Evolutionary conservation across 176 grass and related monocot genomes (phyloP), one percentile per base, ranked within the genome.

Genomic region (Cenchrus fungigraminus): DNA sequence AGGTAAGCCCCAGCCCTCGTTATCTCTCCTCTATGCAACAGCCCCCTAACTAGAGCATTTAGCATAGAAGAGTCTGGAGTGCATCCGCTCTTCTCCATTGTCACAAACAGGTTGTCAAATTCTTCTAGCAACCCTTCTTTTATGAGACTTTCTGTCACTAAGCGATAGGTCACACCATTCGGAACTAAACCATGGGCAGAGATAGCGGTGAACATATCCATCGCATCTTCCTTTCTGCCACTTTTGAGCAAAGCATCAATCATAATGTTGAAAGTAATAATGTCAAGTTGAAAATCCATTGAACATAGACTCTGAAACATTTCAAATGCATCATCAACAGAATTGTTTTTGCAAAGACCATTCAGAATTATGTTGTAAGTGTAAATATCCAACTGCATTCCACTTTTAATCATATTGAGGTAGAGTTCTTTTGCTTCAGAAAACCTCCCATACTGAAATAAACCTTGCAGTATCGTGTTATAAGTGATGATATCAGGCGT

Each of bases 311-410:
- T 69, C 32, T 44, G 12, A 12, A 69, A 81, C 8, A 81, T 57
- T 22, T 32, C 15, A 0, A 57, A 14, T 6, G 79, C 65, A 2
- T 81, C 49, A 16, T 32, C 6, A 57, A 70, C 32, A 70, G 3
- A 57, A 12, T 82, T 55, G 29, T 1, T 82, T 82, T 82, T 82
- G 22, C 50, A 68, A 11, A 82, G 51, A 0, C 50, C 59, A 6
- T 2, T 1, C 4, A 79, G 3, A 79, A 79, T 31, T 32, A 55
- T 56, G 20, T 28, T 44, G 72, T 56, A 54, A 0, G 49, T 56
- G 0, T 0, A 0, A 19, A 84, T 50, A 0, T 19, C 0, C 47
- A 76, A 19, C 0, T 3, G 3, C 1, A 31, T 55, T 65, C 82
- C 71, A 66, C 31, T 66, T 51, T 51, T 51, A 10, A 51, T 51